These are phyloP conservation scores for Sphenostylis stenocarpa DNA, from an alignment of 306 rosid species.

Conservation along the genomic window DNA sequence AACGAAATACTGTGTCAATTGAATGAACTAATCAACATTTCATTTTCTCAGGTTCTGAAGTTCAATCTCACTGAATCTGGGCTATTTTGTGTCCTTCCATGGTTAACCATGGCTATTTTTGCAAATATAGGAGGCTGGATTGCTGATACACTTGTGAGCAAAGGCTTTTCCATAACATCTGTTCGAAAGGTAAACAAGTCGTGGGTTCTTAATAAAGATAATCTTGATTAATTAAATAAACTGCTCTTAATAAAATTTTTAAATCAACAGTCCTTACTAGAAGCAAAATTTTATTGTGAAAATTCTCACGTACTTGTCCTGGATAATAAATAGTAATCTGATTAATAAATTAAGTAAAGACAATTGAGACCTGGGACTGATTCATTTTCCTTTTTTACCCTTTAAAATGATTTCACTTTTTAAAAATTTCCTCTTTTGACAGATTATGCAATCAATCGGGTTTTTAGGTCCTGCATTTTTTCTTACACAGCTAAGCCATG, in stretches of 20 bases:
- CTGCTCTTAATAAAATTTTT: neutral
- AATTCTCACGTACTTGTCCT: neutral
- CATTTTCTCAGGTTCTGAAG: constrained; percentile 80
- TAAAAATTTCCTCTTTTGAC: constrained; percentile 39
- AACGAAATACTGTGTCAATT: neutral
- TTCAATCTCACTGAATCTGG: constrained; percentile 98
- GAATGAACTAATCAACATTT: constrained; percentile 28
- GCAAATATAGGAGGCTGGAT: constrained; percentile 99
- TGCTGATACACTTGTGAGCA: constrained; percentile 94
- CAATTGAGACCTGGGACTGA: neutral
- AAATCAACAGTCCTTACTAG: neutral
- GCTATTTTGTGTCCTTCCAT: constrained; percentile 90
- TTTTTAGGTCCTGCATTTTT: constrained; percentile 94
- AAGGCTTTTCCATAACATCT: constrained; percentile 78
- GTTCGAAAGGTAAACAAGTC: constrained; percentile 80
- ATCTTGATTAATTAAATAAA: constrained; percentile 10
- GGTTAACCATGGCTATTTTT: constrained; percentile 97
- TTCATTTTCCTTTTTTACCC: neutral
- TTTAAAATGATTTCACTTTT: constrained; percentile 1
- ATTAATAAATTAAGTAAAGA: neutral
- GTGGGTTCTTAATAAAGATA: neutral
- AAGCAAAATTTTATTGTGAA: neutral
- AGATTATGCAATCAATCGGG: constrained; percentile 94
- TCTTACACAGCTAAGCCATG: constrained; percentile 80
- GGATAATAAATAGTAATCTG: constrained; percentile 12